These are phyloP conservation scores for Candida piceae DNA, from an alignment of 805 yeast genomes.

Conservation along the genomic window DNA sequence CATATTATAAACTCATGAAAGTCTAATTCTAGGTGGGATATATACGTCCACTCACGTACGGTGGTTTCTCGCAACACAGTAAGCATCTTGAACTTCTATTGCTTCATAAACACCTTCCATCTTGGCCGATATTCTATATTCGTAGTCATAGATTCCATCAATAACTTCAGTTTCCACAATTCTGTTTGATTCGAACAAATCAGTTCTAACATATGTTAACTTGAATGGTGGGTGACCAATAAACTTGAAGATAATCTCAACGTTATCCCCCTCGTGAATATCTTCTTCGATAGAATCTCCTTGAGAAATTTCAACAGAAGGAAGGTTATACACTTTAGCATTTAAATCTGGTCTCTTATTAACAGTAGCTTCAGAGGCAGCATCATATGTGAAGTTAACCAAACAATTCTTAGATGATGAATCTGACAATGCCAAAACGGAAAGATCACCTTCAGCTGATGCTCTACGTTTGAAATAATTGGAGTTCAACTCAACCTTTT, in stretches of 20 bases:
- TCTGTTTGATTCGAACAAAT: conserved; percentile 28
- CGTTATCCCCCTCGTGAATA: conserved; percentile 92
- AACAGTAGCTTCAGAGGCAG: conserved; percentile 14
- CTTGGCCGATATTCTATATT: conserved; percentile 69
- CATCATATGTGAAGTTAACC: conserved; percentile 46
- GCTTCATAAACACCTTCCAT: conserved; percentile 95
- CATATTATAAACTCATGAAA: no score
- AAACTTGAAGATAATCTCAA: conserved; percentile 77
- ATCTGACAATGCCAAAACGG: conserved; percentile 66
- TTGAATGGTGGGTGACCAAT: conserved; percentile 89
- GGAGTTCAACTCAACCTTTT: conserved; percentile 44
- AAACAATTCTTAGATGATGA: conserved; percentile 66
- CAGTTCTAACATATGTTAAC: conserved; percentile 74
- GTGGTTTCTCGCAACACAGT: conserved; percentile 47
- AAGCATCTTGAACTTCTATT: conserved; percentile 79
- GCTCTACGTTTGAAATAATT: conserved; percentile 60
- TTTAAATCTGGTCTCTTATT: conserved; percentile 24
- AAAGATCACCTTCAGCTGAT: conserved; percentile 71
- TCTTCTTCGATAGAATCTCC: conserved; percentile 75
- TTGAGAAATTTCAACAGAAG: conserved; percentile 77
- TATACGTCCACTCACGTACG: conserved; percentile 4
- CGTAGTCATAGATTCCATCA: conserved; percentile 64
- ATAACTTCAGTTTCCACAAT: conserved; percentile 52
- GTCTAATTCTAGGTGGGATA: no score
- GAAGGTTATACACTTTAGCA: conserved; percentile 41